Conservation (phyloP, 1,284 basidiomycete genomes). For the Rhizoctonia solani region DNA sequence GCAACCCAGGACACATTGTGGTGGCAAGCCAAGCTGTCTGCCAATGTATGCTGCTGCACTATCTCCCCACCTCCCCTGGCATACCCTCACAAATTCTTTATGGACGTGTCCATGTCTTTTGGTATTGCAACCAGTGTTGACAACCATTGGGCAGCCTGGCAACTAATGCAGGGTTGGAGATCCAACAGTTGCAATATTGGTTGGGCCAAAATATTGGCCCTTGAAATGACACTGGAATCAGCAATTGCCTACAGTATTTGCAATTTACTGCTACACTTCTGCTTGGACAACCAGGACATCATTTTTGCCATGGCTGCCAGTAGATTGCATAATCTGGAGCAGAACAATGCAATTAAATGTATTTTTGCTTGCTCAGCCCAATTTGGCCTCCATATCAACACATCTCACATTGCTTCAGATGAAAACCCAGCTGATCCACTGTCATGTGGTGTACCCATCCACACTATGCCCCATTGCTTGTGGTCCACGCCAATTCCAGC, state of each 20-base stretch:
- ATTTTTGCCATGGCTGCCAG: constrained; percentile 47
- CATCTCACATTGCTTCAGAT: constrained; percentile 37
- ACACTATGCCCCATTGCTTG: no score
- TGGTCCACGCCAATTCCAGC: not conserved
- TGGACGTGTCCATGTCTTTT: constrained; percentile 27
- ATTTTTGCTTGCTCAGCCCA: not conserved
- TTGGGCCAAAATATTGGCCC: constrained; percentile 43
- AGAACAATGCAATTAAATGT: constrained; percentile 47
- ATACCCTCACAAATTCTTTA: not conserved
- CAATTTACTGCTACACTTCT: constrained; percentile 43
- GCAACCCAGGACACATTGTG: not conserved
- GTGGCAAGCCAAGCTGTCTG: not conserved
- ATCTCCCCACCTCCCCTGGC: not conserved
- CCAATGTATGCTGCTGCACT: not conserved
- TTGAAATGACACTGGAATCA: constrained; percentile 44
- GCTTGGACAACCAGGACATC: constrained; percentile 51
- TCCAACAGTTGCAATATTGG: constrained; percentile 28
- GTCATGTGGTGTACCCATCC: constrained; percentile 12
- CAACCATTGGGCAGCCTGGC: constrained; percentile 17
- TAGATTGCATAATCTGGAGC: constrained; percentile 44
- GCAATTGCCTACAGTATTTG: constrained; percentile 17
- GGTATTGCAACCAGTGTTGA: constrained; percentile 18
- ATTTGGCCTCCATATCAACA: constrained; percentile 11
- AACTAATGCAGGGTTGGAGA: constrained; percentile 16
- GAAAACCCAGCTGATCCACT: constrained; percentile 40